Base-by-base conservation (phyloP, 345 rosid species). In the Dovyalis caffra region DNA sequence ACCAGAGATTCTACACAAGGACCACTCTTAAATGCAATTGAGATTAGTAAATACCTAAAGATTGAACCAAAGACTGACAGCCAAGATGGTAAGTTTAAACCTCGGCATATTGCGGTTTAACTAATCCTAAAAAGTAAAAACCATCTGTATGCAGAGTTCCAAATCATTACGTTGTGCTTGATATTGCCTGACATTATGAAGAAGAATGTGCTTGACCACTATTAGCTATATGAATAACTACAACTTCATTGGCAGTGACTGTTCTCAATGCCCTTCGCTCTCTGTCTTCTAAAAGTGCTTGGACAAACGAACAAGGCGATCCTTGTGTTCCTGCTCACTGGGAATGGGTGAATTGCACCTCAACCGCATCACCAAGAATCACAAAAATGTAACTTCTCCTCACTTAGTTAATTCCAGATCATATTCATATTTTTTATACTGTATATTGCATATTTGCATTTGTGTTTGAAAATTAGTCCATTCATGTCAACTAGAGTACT, bases 11-110 rank as follows among this genome's bases (percentile, higher is more conserved):
- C 99, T 34, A 88, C 96, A 16, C 83, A 57, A 74, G 99, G 98
- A 47, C 97, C 98, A 0, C 89, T 95, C 65, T 83, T 95, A 8
- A 95, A 86, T 87, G 98, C 98, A 6, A 89, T 95, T 70, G 99
- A 95, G 83, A 90, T 95, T 18, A 91, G 91, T 79, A 93, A 88
- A 79, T 95, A 95, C 69, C 92, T 85, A 65, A 82, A 78, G 80
- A 89, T 93, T 79, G 87, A 84, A n/a, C 66, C 89, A 35, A 88
- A 83, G 83, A 91, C 97, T 1, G 87, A 89, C 28, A 56, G 25
- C 51, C 83, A 49, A 80, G 99, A 96, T 77, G 82, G 97, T 91
- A 85, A 84, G 91, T 77, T 28, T 40, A n/a, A 58, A 66, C 35
- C 53, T 45, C 33, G 33, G 70, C 29, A 2, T n/a, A 3, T n/a